Base-by-base conservation (phyloP, 1,284 basidiomycete genomes). In the Cutaneotrichosporon cavernicola region DNA sequence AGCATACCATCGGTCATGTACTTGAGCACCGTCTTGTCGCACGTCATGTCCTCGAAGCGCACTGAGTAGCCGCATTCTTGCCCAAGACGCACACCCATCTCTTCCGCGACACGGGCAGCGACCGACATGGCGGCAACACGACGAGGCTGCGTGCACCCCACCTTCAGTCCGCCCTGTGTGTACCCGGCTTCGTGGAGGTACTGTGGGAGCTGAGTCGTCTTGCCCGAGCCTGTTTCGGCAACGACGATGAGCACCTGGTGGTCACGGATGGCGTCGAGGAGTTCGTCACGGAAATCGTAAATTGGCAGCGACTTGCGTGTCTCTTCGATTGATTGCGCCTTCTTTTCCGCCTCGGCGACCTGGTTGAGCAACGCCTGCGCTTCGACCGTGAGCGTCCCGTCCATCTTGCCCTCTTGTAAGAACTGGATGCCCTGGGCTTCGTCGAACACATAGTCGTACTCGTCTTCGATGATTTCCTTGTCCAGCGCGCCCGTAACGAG, bases 1-100 rank as follows among this genome's bases (percentile, higher is more conserved):
- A 97, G 84, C 94, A 97, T 97, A 55, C 95, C 95, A 76, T 97
- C 95, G 55, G 94, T 97, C 95, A 97, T 96, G 81, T 96, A 97
- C 82, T 98, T 97, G 74, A 98, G 84, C 43, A 94, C 89, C 2
- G 95, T 97, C 84, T 94, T 98, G 84, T 96, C 94, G 81, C 92
- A 96, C 11, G 97, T 99, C 80, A 94, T 97, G 80, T 99, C 96
- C 81, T 99, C 97, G 82, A 99, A 99, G 40, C 97, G 92, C 72
- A 99, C 99, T 36, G 92, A 94, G 81, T 99, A 99, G 16, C 97
- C 97, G 66, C 98, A 96, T 81, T 98, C 95, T 71, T 95, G 90
- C 4, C 97, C 97, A 26, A 99, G 88, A 75, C 97, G 90, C 6
- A 89, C 90, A 5, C 95, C 97, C 89, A 99, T 93, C 81, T 99